These are phyloP conservation scores for Cucurbita ficifolia DNA, from an alignment of 306 rosid species.

Conservation along the genomic window DNA sequence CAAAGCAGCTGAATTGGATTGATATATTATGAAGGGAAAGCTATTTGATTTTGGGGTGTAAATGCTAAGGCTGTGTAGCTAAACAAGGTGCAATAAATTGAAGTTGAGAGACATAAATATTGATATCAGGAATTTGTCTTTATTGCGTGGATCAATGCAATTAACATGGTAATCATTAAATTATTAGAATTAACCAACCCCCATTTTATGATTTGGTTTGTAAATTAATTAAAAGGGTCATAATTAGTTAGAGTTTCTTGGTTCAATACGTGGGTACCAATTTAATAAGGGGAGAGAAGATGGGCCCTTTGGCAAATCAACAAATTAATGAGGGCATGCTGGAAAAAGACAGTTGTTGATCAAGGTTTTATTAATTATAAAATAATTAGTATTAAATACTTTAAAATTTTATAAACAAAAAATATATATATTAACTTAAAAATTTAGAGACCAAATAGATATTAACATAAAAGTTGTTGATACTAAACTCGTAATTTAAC, in stretches of 20 bases:
- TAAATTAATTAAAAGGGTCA: neutral
- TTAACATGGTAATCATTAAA: neutral
- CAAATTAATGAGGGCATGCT: neutral
- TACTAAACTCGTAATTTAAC: neutral
- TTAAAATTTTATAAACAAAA: no score
- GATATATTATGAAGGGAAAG: neutral
- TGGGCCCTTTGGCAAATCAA: neutral
- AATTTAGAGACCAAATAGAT: no score
- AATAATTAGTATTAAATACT: no score
- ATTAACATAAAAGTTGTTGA: no score
- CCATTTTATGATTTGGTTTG: neutral
- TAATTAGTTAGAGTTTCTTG: neutral
- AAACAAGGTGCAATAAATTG: neutral
- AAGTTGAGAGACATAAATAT: neutral
- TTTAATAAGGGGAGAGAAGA: neutral
- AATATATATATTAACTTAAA: no score
- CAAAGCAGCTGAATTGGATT: neutral
- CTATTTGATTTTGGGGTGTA: neutral
- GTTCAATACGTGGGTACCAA: neutral
- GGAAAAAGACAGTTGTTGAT: neutral
- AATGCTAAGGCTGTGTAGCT: neutral
- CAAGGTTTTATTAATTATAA: no score
- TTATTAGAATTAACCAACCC: neutral
- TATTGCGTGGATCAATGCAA: neutral
- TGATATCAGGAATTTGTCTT: constrained; percentile 1